Evolutionary conservation across 1,284 basidiomycete species (phyloP), one percentile per base, ranked within the genome.

Genomic region (Macrocystidia cucumis): DNA sequence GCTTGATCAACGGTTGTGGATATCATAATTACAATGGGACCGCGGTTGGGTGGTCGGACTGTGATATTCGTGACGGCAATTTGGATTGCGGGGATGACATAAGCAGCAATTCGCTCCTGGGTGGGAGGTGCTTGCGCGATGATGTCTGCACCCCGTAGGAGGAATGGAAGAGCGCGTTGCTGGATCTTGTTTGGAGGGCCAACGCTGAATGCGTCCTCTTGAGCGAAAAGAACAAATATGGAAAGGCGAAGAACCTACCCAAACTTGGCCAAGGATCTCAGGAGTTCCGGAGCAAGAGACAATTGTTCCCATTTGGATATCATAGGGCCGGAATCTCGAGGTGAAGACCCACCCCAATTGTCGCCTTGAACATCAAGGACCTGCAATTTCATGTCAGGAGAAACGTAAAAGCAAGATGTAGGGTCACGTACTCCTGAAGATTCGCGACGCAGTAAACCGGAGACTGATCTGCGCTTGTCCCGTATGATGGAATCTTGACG

Each of bases 131-230:
- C 95, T 62, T 98, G 95, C 4, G 93, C 93, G 47, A 98, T 97
- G 50, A 98, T 95, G 51, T 98, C 96, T 28, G 89, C 79, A 6
- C 91, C 89, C 40, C 89, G 81, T 32, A 98, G 71, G 42, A 98
- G 79, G 62, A 96, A 97, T 1, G 95, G 95, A 37, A 98, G 69
- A 26, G 95, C 92, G 37, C 93, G 80, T 54, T 95, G 91, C 60
- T 98, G 95, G 44, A 98, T 96, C 68, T 98, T 98, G 62, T 97
- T 98, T 4, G 95, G 95, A 3, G 95, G 95, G 0, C 95, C 95
- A 44, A 96, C 83, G 30, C 91, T 93, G 47, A 13, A 35, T 13
- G 17, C 33, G 21, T n/a, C 2, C 20, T 31, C 12, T 12, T 44
- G 22, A 42, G 32, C 7, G 9, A 17, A 19, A 25, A 8, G 20